phyloP scores from a whole-genome alignment of 2,329 filamentous ascomycete genomes.

The Zymoseptoria brevis region DNA sequence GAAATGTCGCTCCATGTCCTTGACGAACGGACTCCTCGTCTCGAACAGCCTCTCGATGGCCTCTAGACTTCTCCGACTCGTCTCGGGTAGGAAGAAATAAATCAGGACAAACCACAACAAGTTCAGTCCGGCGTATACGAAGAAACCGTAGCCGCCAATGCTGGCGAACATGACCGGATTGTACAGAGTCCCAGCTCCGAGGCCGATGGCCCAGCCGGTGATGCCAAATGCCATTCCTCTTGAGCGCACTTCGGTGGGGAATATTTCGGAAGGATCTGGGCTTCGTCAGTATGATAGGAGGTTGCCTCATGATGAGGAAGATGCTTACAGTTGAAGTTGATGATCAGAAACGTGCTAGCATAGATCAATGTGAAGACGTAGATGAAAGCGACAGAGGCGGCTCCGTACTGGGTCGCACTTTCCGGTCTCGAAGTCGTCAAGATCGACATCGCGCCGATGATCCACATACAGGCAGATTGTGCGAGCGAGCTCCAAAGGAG shows the following conservation, averaged over 20 bases:
- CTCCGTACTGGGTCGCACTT: no score
- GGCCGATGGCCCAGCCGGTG: constrained; percentile 52
- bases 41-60: background rate
- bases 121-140: constrained; percentile 1
- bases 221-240: constrained; percentile 54
- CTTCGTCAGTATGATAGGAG: no score
- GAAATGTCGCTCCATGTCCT: background rate
- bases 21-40: background rate
- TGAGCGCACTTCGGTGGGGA: constrained; percentile 49
- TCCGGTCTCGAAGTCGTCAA: no score
- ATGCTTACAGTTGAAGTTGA: no score
- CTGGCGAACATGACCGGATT: constrained; percentile 46
- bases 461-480: no score
- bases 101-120: background rate
- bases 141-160: constrained; percentile 1
- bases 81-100: background rate
- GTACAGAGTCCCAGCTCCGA: constrained; percentile 45
- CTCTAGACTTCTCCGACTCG: background rate
- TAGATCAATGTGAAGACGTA: no score
- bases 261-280: no score
- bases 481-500: no score
- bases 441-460: no score
- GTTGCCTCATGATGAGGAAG: no score
- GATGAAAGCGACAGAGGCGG: no score
- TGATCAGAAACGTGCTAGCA: no score